These are phyloP conservation scores for Euphorbia corollata DNA, from an alignment of 441 rosid species.

Conservation along the genomic window DNA sequence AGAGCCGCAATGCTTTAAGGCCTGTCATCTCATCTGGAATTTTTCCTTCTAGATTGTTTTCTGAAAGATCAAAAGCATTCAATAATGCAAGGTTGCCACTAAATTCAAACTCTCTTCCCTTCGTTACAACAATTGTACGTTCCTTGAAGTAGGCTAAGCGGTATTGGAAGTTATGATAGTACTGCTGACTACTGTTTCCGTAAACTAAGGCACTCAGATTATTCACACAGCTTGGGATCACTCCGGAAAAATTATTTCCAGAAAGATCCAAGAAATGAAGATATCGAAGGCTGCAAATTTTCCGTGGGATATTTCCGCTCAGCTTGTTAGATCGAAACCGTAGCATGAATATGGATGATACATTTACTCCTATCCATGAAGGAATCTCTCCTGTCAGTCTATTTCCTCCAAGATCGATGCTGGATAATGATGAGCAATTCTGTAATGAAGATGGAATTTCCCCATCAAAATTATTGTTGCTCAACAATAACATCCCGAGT, in stretches of 20 bases:
- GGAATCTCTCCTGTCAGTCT: constrained; percentile 24
- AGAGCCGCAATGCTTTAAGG: constrained; percentile 26
- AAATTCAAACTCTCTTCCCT: constrained; percentile 27
- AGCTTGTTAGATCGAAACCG: constrained; percentile 31
- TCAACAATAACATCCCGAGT: constrained; percentile 44
- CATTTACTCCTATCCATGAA: constrained; percentile 21
- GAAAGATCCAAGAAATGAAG: constrained; percentile 40
- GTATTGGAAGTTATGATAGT: constrained; percentile 5
- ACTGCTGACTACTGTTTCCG: constrained; percentile 24
- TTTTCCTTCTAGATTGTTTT: constrained; percentile 37
- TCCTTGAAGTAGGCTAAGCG: constrained; percentile 28
- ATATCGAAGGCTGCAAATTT: constrained; percentile 29
- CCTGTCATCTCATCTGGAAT: constrained; percentile 37
- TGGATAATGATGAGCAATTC: constrained; percentile 43
- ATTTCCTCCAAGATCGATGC: constrained; percentile 31
- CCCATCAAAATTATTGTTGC: constrained; percentile 44
- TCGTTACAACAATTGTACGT: constrained; percentile 28
- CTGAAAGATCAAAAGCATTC: constrained; percentile 36
- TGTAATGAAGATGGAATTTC: constrained; percentile 42
- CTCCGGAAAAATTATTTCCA: constrained; percentile 32
- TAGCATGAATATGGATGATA: constrained; percentile 22
- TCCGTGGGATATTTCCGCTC: constrained; percentile 30
- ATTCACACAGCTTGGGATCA: constrained; percentile 41
- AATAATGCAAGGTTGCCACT: constrained; percentile 20
- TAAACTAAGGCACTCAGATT: constrained; percentile 34